Percentiles rank a stretch among this genome's conserved stretches.
phyloP scores from a whole-genome alignment of 257 asterid genomes.

The Handroanthus guayacan region DNA sequence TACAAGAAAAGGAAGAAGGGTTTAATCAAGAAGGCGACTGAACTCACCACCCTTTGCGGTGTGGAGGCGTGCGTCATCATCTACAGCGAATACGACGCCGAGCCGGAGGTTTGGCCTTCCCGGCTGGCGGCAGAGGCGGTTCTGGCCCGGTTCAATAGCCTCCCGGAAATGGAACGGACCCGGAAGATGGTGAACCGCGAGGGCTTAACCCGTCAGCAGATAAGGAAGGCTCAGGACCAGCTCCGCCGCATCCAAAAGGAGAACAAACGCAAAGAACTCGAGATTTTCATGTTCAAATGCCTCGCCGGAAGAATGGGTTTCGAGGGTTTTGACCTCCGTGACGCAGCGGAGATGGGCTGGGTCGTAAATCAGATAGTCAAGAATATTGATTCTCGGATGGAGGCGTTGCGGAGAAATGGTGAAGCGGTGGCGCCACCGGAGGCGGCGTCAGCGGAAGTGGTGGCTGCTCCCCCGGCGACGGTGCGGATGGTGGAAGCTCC shows the following conservation, averaged over 20 bases:
- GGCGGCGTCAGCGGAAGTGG: too few species aligned
- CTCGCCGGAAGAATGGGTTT: conserved; percentile 18
- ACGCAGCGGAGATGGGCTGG: conserved; percentile 41
- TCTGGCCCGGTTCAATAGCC: conserved; percentile 41
- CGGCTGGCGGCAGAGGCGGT: conserved; percentile 40
- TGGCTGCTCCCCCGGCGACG: not conserved
- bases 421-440: too few species aligned
- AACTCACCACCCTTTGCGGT: conserved; percentile 53
- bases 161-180: conserved; percentile 43
- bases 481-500: not conserved
- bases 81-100: conserved; percentile 48
- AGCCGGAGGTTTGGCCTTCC: conserved; percentile 60
- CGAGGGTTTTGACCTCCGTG: conserved; percentile 13
- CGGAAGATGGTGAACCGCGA: conserved; percentile 55
- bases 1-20: conserved; percentile 61
- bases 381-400: conserved; percentile 38
- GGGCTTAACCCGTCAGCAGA: conserved; percentile 47
- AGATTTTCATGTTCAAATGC: conserved; percentile 37
- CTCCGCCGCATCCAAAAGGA: conserved; percentile 43
- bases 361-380: conserved; percentile 37
- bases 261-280: conserved; percentile 39
- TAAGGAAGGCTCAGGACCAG: conserved; percentile 47
- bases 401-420: not conserved
- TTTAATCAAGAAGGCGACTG: conserved; percentile 51
- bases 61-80: conserved; percentile 52